Base-by-base conservation (phyloP, 345 rosid genomes). In the Linum trigynum region DNA sequence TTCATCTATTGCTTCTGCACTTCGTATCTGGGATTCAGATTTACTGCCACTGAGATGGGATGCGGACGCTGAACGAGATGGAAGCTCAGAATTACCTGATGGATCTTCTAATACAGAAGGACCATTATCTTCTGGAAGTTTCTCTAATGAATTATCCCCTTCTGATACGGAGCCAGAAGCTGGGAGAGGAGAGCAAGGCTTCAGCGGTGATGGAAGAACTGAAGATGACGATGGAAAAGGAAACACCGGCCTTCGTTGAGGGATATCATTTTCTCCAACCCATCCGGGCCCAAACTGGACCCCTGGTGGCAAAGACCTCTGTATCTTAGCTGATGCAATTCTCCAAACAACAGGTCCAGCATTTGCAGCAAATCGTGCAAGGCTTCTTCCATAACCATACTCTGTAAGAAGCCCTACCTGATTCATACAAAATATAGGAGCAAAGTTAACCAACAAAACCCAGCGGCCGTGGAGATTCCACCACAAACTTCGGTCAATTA, bases 271-370 rank as follows among this genome's bases (percentile, higher is more conserved):
- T 73, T 87, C 96, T 65, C 84, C 91, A 43, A 92, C 86, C 96
- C 98, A 89, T 57, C 96, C 96, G 1, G 75, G 98, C 23, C 98
- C 96, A 80, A 80, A 92, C 67, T 76, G 73, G 12, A 71, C 67
- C 43, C 83, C 96, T 11, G 73, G 67, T 1, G 92, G 87, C 74
- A 92, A 74, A 68, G 82, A 70, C 74, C 63, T 80, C 59, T 81
- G 83, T 64, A 86, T 86, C 55, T 42, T 69, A 4, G 7, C 57
- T 37, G 38, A 69, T 5, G 61, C 61, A 5, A 57, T 17, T 57
- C 38, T 57, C 61, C 61, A 57, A 12, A 35, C 59, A 16, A 57
- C 23, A 7, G 61, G 23, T 57, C 61, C 61, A 57, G 38, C 38
- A 23, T 57, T 57, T 17, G 61, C 61, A 23, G 61, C 9, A 23